Base-by-base conservation (phyloP, 441 rosid species). In the Populus hybrid region DNA sequence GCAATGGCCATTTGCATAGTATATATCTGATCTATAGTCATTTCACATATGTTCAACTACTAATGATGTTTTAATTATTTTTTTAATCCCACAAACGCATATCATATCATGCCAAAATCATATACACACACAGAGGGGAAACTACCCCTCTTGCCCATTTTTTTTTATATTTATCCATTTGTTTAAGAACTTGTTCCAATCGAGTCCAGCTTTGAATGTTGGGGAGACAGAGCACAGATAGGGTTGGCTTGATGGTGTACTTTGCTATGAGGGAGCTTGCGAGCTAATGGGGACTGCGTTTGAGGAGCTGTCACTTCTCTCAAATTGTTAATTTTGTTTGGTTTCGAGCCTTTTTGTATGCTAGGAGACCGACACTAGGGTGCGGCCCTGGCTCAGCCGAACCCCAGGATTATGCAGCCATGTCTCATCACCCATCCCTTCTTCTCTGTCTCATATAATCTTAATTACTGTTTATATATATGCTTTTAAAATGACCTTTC, bases 301-400 rank as follows among this genome's bases (percentile, higher is more conserved):
- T 64, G 75, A 76, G 78, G 89, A 78, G 87, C 87, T 86, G 89
- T 84, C 89, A 82, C 75, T 85, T 84, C 86, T 74, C 65, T 29
- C 61, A 40, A 75, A 64, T 71, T 71, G 71, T 78, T 80, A 65
- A 36, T 42, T 77, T 82, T 80, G 80, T 85, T 82, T 77, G 72
- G 84, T 82, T 76, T 68, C 63, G 81, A 35, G 71, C 69, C 61
- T 26, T 74, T 79, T 77, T 88, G 90, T 88, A 78, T 65, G 82
- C 73, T 64, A 67, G 75, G 85, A 80, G 84, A 20, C 91, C 93
- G 91, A 90, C 93, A 90, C 82, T 38, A 45, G 77, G 84, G 87
- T 82, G 87, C 84, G 82, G 87, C 83, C 81, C 45, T 81, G 86
- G 87, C 87, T 87, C 84, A 10, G 83, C 71, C 84, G 73, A 84